Conservation (phyloP, 176 grass and related monocot species). For the Pontederia paniculata region DNA sequence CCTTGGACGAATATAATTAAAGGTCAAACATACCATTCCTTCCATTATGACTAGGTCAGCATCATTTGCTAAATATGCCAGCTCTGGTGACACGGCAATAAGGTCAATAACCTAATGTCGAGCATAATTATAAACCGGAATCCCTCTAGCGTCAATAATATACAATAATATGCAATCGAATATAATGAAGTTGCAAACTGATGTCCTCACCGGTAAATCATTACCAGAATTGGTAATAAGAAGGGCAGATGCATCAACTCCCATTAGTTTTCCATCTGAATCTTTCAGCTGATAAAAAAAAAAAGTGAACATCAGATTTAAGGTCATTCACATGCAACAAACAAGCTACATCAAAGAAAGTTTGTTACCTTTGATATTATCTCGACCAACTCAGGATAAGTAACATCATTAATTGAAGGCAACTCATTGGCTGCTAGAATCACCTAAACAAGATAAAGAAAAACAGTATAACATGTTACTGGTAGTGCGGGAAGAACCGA, state of each 20-base stretch:
- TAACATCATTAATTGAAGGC: slow-evolving; percentile 96
- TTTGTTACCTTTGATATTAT: slow-evolving; percentile 66
- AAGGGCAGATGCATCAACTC: slow-evolving; percentile 71
- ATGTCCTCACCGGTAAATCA: slow-evolving; percentile 78
- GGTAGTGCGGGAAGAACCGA: not conserved
- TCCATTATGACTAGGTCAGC: slow-evolving; percentile 76
- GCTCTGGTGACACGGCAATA: slow-evolving; percentile 62
- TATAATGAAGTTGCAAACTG: not conserved
- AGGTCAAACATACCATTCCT: slow-evolving; percentile 67
- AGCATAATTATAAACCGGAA: not conserved
- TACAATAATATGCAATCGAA: slow-evolving; percentile 3
- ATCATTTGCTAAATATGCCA: slow-evolving; percentile 69
- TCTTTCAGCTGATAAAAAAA: slow-evolving; percentile 66
- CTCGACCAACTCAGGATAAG: slow-evolving; percentile 73
- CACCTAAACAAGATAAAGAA: slow-evolving; percentile 44
- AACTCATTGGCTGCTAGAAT: slow-evolving; percentile 96
- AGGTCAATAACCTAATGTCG: slow-evolving; percentile 79
- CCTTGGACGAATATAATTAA: not conserved
- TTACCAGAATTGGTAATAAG: slow-evolving; percentile 91
- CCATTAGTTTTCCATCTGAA: slow-evolving; percentile 64
- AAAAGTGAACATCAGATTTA: slow-evolving; percentile 3
- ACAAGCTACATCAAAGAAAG: not conserved
- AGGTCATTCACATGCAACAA: not conserved
- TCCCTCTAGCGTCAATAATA: too few relatives aligned
- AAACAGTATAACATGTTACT: slow-evolving; percentile 9